Evolutionary conservation across 2,329 filamentous ascomycete species (phyloP), one percentile per base, ranked within the genome.

Genomic region (Torrubiellomyces zombiae): DNA sequence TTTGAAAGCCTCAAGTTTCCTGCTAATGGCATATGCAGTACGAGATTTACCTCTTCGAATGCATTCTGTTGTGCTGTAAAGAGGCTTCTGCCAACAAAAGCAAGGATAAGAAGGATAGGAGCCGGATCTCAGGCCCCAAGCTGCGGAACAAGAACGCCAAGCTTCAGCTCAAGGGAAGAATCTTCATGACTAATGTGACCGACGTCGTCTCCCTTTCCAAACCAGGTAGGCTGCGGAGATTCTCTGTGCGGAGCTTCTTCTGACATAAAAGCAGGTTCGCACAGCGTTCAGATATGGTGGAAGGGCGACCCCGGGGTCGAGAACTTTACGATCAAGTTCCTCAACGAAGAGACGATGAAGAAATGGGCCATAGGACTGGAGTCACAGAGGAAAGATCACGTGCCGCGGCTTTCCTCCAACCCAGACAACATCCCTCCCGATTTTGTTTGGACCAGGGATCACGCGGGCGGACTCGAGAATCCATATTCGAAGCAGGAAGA

Each of bases 161-260:
- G 51, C 62, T 95, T 32, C 85, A 94, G 51, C 64, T 98, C 16
- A 98, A 98, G 53, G 89, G 89, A 19, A 73, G 89, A 25, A 98
- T 98, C 41, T 95, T 94, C 55, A 95, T 98, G 85, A 83, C 85
- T 38, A 98, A 98, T 44, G 86, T 98, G 27, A 95, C 85, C 19
- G 82, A 94, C 48, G 75, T 93, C n/a, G 61, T 93, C 20, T 85
- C 78, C 11, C 61, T 89, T 31, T 73, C 76, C 24, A 93, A 85
- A 50, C 80, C 82, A 51, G 83, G 85, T 91, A 67, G 45, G 67
- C 45, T 29, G 10, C 10, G 11, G 15, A 4, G 1, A 4, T 17
- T 19, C 30, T 35, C n/a, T n/a, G 19, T 33, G 7, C 21, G 27
- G 9, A 6, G 18, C 17, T 20, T 21, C 18, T 11, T 21, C 28